Evolutionary conservation across 2,329 filamentous ascomycete genomes (phyloP), one percentile per base, ranked within the genome.

Genomic region (Sporothrix inflata): DNA sequence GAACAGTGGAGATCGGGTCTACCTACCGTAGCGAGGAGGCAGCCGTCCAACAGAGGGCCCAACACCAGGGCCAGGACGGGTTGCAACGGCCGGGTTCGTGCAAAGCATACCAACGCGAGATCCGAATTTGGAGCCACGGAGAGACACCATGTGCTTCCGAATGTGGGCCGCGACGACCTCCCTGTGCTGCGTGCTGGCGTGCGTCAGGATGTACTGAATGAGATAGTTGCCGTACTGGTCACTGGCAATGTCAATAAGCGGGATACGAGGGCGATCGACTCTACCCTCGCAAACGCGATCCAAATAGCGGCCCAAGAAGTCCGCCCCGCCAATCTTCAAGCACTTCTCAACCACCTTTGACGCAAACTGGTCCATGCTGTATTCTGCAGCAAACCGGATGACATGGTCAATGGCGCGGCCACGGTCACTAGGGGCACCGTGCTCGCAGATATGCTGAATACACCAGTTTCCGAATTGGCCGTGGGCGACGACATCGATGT

Each of bases 391-490:
- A 82, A 94, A 97, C 75, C 91, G 91, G 76, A 99, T 92, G 78
- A 99, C 95, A 81, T 98, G 95, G 77, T 99, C 95, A 78, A 98
- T 91, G 60, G 97, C 96, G 76, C 94, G 92, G 82, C 92, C 95
- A 77, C 95, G 94, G 82, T 99, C 97, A 53, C 91, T 90, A 42
- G 94, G 92, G 72, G 92, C 92, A 68, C 97, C 95, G 79, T 99
- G 96, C 82, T 99, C 96, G 82, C 96, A 99, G 77, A 99, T 94
- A 82, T 99, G 96, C 83, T 99, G 96, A 78, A 99, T 98, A 84
- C 96, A 99, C 96, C 96, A 99, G 81, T 99, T 99, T 71, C 96
- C 96, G 79, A 99, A 99, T 80, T 99, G 96, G 34, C 96, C 96
- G 80, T 98, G 95, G 73, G 96, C 93, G 78, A 99, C 94, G 74